Percentiles rank a stretch among this genome's conserved stretches.
phyloP scores from a whole-genome alignment of 2,329 filamentous ascomycete species.

The Phialocephala subalpina region DNA sequence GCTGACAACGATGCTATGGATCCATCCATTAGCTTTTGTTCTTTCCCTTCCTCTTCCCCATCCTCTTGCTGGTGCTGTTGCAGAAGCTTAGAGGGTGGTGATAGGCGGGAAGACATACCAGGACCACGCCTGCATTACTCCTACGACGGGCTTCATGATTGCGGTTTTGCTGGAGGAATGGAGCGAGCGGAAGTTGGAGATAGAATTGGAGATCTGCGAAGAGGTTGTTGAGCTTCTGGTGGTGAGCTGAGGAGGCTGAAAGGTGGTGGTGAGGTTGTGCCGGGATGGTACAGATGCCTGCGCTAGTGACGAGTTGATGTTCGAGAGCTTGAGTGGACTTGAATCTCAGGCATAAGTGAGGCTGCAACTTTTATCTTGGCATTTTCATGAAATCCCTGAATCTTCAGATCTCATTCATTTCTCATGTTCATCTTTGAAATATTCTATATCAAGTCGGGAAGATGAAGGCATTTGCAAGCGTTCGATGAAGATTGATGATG shows the following conservation, averaged over 20 bases:
- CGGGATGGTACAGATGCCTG: neutral
- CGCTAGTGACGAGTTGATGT: slow-evolving; percentile 11
- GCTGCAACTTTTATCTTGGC: neutral
- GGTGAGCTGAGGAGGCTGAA: slow-evolving; percentile 20
- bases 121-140: slow-evolving; percentile 92
- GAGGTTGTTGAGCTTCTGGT: slow-evolving; percentile 11
- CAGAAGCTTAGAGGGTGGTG: slow-evolving; percentile 1
- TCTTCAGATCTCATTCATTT: neutral
- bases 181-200: neutral
- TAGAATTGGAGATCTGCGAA: neutral
- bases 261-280: slow-evolving; percentile 7
- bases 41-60: neutral
- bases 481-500: no score
- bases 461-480: no score
- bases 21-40: slow-evolving; percentile 12
- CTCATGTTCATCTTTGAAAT: neutral
- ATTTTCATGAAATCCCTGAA: neutral
- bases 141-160: slow-evolving; percentile 91
- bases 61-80: neutral
- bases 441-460: no score
- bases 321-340: neutral
- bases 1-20: slow-evolving; percentile 73
- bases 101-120: slow-evolving; percentile 67
- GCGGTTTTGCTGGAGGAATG: slow-evolving; percentile 8
- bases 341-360: neutral